Percentiles rank a stretch among this genome's conserved stretches.
These are phyloP conservation scores for Exophiala mesophila DNA, from an alignment of 2,329 filamentous ascomycete species.

Conservation along the genomic window DNA sequence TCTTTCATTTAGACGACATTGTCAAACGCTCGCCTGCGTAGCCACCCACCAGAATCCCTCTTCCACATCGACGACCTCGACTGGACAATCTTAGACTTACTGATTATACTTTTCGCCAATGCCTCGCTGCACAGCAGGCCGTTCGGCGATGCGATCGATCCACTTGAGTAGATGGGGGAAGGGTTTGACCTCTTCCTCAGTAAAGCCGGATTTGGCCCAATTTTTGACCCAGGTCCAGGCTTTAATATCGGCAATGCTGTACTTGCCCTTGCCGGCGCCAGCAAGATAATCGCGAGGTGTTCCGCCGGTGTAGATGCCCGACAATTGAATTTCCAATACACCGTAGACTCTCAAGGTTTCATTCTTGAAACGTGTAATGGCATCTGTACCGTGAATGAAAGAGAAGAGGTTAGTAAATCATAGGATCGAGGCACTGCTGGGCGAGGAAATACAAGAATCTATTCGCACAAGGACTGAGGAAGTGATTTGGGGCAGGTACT, in stretches of 20 bases:
- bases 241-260: constrained; percentile 50
- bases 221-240: constrained; percentile 49
- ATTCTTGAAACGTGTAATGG: constrained; percentile 49
- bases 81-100: too few relatives aligned
- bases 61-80: too few relatives aligned
- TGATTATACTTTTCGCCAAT: constrained; percentile 37
- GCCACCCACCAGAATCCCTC: too few relatives aligned
- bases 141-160: constrained; percentile 48
- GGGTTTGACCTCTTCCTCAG: constrained; percentile 43
- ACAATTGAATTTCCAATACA: constrained; percentile 52
- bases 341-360: constrained; percentile 50
- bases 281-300: constrained; percentile 49
- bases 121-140: constrained; percentile 46
- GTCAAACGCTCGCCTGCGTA: too few relatives aligned
- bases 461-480: too few relatives aligned
- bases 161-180: constrained; percentile 52
- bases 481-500: constrained; percentile 3
- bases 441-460: too few relatives aligned
- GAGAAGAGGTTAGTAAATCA: constrained; percentile 8
- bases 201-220: constrained; percentile 42
- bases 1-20: too few relatives aligned
- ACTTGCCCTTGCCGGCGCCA: constrained; percentile 51
- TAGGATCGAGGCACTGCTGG: too few relatives aligned
- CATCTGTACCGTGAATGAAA: constrained; percentile 34
- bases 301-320: constrained; percentile 48